Evolutionary conservation across 2,329 filamentous ascomycete genomes (phyloP).

Genomic region (Zymoseptoria pseudotritici): DNA sequence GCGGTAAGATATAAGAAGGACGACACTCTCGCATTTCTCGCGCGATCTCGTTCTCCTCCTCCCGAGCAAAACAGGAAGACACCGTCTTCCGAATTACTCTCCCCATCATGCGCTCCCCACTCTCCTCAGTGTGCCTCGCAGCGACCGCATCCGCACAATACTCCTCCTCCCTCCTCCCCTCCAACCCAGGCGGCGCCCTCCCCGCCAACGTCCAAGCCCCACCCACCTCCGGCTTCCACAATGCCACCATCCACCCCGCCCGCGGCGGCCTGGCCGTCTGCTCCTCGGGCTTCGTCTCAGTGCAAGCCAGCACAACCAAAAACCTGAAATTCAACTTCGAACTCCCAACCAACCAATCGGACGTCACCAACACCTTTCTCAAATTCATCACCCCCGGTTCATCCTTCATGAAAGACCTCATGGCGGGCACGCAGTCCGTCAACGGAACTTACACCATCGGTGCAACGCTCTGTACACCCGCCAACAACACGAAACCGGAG

Average conservation of each 20-base stretch:
- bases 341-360: conserved; percentile 22
- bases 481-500: conserved; percentile 7
- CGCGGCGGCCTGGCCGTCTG: conserved; percentile 25
- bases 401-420: conserved; percentile 3
- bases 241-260: conserved; percentile 15
- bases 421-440: conserved; percentile 10
- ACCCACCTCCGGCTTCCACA: conserved; percentile 7
- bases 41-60: not conserved
- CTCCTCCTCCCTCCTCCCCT: conserved; percentile 9
- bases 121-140: conserved; percentile 4
- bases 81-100: not conserved
- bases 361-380: conserved; percentile 23
- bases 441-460: conserved; percentile 11
- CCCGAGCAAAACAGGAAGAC: not conserved
- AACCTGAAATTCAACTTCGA: conserved; percentile 24
- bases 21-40: no score
- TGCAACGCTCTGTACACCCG: conserved; percentile 9
- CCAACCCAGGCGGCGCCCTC: conserved; percentile 12
- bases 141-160: conserved; percentile 6
- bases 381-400: conserved; percentile 5
- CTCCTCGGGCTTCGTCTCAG: conserved; percentile 22
- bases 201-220: conserved; percentile 11
- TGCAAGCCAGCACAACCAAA: conserved; percentile 18
- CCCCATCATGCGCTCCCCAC: not conserved
- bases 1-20: not conserved